A percentile compares a stretch with the other conserved stretches of the same genome.
Conservation (phyloP, 305 asterid genomes). For the Withania somnifera region DNA sequence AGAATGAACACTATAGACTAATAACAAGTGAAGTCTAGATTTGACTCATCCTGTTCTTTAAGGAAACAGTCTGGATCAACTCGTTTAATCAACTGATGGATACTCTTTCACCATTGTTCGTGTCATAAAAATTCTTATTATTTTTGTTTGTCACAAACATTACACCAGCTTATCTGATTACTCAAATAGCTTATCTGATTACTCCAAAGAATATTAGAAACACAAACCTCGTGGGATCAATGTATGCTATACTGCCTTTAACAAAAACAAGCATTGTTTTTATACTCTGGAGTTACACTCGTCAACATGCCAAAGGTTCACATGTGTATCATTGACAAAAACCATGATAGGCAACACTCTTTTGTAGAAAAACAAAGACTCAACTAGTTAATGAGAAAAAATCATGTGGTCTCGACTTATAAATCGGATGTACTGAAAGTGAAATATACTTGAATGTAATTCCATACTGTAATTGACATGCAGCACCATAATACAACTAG, state of each 20-base stretch:
- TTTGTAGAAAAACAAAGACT: background rate
- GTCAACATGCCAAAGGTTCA: background rate
- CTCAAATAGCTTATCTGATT: background rate
- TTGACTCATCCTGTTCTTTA: background rate
- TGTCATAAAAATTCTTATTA: background rate
- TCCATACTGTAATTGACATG: background rate
- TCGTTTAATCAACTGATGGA: background rate
- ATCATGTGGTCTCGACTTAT: background rate
- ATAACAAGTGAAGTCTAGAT: background rate
- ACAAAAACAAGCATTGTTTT: background rate
- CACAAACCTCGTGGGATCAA: background rate
- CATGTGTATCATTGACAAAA: background rate
- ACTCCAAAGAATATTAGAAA: background rate
- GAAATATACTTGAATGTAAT: background rate
- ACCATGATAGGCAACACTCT: background rate
- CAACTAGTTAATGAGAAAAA: background rate
- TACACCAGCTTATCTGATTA: background rate
- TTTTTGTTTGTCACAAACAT: background rate
- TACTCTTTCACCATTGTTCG: background rate
- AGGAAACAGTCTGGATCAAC: background rate
- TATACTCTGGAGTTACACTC: background rate
- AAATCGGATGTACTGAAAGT: background rate
- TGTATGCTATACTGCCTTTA: background rate
- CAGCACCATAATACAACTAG: background rate
- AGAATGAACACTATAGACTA: background rate